A percentile compares a stretch with the other conserved stretches of the same genome.
phyloP scores from a whole-genome alignment of 2,329 filamentous ascomycete species.

The Phaeosphaeria sp. region DNA sequence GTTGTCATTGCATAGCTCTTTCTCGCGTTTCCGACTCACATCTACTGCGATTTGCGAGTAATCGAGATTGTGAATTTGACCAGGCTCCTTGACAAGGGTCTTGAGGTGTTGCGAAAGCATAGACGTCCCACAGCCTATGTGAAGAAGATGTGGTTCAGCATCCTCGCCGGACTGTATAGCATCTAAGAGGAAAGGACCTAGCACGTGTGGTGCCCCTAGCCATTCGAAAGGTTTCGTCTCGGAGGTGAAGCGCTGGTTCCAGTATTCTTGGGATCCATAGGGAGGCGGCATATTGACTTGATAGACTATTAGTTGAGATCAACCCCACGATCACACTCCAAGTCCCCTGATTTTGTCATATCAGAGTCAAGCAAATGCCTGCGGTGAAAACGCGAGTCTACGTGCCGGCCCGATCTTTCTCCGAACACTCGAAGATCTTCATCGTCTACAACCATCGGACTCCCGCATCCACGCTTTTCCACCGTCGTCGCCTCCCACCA shows the following conservation, averaged over 20 bases:
- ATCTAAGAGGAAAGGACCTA: conserved; percentile 37
- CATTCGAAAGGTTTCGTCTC: conserved; percentile 48
- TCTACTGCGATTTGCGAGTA: conserved; percentile 46
- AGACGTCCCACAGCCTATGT: conserved; percentile 50
- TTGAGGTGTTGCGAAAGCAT: conserved; percentile 45
- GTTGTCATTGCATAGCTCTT: conserved; percentile 26
- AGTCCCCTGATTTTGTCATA: neutral
- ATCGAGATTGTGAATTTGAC: conserved; percentile 48
- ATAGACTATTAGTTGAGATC: neutral
- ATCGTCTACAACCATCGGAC: conserved; percentile 19
- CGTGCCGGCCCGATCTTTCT: conserved; percentile 25
- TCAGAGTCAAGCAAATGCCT: neutral
- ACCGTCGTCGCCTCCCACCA: conserved; percentile 11
- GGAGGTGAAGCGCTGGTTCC: conserved; percentile 45
- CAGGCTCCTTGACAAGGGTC: conserved; percentile 34
- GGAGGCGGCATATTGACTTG: conserved; percentile 26
- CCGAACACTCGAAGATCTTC: conserved; percentile 22
- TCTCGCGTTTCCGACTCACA: conserved; percentile 39
- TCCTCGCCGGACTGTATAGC: conserved; percentile 22
- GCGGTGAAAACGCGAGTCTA: neutral
- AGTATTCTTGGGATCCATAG: conserved; percentile 45
- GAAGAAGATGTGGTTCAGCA: conserved; percentile 36
- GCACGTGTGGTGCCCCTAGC: conserved; percentile 39
- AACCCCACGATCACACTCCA: neutral
- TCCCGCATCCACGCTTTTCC: conserved; percentile 22